Evolutionary conservation across 495 filamentous ascomycete genomes (phyloP).

Genomic region (Penicillium canescens): DNA sequence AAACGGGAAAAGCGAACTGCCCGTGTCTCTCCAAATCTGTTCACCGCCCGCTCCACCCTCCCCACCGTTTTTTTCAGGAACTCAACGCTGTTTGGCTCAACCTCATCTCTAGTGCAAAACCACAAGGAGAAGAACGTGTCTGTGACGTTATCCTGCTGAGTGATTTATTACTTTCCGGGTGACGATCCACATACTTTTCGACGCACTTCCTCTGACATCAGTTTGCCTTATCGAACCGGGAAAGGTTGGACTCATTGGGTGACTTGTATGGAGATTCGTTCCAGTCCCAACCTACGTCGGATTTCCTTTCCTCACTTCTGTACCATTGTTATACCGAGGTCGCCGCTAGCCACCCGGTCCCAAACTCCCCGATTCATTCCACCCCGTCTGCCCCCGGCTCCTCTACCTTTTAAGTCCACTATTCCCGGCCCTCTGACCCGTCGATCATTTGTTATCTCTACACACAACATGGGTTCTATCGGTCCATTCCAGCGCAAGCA

Average conservation of each 20-base stretch:
- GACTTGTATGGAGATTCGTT: constrained; percentile 16
- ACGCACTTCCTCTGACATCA: constrained; percentile 6
- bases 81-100: constrained; percentile 12
- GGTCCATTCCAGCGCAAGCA: constrained; percentile 65
- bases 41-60: constrained; percentile 11
- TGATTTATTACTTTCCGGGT: constrained; percentile 1
- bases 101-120: neutral
- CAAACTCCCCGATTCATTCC: constrained; percentile 5
- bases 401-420: constrained; percentile 22
- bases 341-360: constrained; percentile 24
- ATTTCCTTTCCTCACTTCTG: constrained; percentile 23
- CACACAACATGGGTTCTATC: constrained; percentile 43
- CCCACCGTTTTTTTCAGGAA: constrained; percentile 2
- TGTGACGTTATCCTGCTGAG: constrained; percentile 3
- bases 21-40: neutral
- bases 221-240: neutral
- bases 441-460: constrained; percentile 24
- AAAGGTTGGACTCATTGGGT: constrained; percentile 13
- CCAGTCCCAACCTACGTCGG: constrained; percentile 18
- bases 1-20: constrained; percentile 8
- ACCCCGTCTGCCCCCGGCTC: constrained; percentile 24
- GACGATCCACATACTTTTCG: neutral
- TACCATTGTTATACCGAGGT: constrained; percentile 23
- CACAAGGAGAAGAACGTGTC: neutral
- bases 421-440: constrained; percentile 14